These are phyloP conservation scores for Emiliania huxleyi DNA, from an alignment of 78 protist species.

Conservation along the genomic window DNA sequence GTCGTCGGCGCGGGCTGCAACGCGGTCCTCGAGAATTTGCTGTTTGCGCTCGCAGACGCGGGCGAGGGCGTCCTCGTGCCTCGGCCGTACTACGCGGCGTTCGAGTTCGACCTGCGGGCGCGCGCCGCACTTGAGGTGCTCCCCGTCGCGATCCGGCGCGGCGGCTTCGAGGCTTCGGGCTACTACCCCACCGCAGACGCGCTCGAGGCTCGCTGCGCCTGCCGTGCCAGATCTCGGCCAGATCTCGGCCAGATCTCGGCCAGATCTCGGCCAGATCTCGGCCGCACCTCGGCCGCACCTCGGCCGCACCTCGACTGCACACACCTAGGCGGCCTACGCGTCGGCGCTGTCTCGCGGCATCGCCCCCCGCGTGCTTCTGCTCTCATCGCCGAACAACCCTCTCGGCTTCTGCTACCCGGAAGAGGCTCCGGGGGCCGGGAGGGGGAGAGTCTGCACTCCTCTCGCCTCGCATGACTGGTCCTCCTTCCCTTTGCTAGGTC, in stretches of 20 bases:
- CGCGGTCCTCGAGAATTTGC: background rate
- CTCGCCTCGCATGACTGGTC: too few species aligned
- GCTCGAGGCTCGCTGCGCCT: too few species aligned
- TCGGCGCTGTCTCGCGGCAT: background rate
- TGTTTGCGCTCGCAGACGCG: background rate
- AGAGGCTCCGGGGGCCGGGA: too few species aligned
- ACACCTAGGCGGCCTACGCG: background rate
- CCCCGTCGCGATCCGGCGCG: background rate
- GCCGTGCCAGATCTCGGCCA: too few species aligned
- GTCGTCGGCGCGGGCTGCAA: background rate
- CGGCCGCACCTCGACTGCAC: too few species aligned
- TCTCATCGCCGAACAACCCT: background rate
- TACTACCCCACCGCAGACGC: background rate
- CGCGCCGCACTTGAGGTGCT: background rate
- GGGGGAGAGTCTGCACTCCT: too few species aligned
- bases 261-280: too few species aligned
- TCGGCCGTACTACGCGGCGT: background rate
- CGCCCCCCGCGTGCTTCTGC: background rate
- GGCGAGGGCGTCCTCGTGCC: background rate
- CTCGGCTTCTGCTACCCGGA: background rate
- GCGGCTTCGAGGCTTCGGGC: background rate
- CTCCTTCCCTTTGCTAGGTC: too few species aligned
- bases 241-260: too few species aligned
- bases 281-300: too few species aligned
- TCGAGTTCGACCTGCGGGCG: background rate